Base-by-base conservation (phyloP, 148 eudicot species). In the Limonium bicolor region DNA sequence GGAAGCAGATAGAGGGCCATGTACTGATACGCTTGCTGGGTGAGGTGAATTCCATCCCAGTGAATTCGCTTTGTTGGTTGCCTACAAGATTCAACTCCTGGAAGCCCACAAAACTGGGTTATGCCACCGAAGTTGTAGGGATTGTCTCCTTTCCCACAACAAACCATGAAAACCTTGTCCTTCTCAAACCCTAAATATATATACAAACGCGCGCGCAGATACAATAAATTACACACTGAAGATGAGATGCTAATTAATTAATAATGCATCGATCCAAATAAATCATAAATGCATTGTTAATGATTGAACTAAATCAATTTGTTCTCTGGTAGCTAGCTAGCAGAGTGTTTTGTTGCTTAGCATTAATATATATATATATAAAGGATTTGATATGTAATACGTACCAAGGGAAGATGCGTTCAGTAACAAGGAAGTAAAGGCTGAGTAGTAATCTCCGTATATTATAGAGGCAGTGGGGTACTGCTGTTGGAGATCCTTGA, bases 11-110 rank as follows among this genome's bases (percentile, higher is more conserved):
- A 34, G 2, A 26, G 33, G 0, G 64, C 63, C 44, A 67, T 38
- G 3, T 18, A 5, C 27, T 42, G 40, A 36, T 70, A 52, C 9
- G 54, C 59, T 16, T 53, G 39, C 33, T 69, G 64, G 0, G 80
- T 74, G 33, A 74, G 41, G 60, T 70, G 76, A 6, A 74, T 12
- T 0, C 80, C 80, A 20, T 74, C 76, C 80, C 80, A 74, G 19
- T 53, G 58, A 3, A 74, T 4, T 54, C 49, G 48, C 27, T 22
- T 27, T n/a, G 29, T 47, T 1, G 69, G 69, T 41, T 69, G 16
- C 1, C 30, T 5, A 27, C 80, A 74, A 0, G 25, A 27, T 0
- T 20, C 11, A 20, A 50, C 50, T 14, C 58, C 67, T 0, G 36
- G 30, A 5, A 24, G 15, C 15, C 76, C 73, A 38, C 66, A 74